Percentiles rank a stretch among this genome's conserved stretches.
phyloP scores from a whole-genome alignment of 495 filamentous ascomycete species.

The Podospora pseudopauciseta region DNA sequence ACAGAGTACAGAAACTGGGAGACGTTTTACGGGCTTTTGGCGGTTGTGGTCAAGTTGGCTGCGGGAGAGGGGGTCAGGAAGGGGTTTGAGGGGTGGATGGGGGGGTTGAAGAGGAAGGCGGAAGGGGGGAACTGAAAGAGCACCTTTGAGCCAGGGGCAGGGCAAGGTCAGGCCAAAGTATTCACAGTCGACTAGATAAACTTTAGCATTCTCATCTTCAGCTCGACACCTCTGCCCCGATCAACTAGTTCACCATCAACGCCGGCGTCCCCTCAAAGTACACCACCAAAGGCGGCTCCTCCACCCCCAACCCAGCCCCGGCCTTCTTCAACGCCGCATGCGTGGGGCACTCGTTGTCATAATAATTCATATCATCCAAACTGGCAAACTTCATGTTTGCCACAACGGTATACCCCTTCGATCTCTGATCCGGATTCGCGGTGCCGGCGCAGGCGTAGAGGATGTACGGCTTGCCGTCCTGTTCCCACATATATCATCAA shows the following conservation, averaged over 20 bases:
- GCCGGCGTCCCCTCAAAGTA: conserved; percentile 38
- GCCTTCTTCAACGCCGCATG: conserved; percentile 57
- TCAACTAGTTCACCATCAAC: background rate
- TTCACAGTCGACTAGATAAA: no score
- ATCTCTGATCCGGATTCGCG: conserved; percentile 51
- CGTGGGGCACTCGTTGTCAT: conserved; percentile 60
- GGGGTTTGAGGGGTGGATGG: conserved; percentile 34
- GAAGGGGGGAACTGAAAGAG: conserved; percentile 17
- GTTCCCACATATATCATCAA: background rate
- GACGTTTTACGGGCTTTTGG: conserved; percentile 40
- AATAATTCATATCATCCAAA: conserved; percentile 67
- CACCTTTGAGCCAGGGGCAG: no score
- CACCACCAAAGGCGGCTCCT: conserved; percentile 47
- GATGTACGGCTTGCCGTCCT: conserved; percentile 70
- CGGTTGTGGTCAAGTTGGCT: conserved; percentile 21
- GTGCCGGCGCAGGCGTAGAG: conserved; percentile 42
- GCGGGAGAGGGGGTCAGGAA: conserved; percentile 24
- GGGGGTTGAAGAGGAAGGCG: conserved; percentile 30
- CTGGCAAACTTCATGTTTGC: conserved; percentile 57
- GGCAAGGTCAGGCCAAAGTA: no score
- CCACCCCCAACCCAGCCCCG: conserved; percentile 33
- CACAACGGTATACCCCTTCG: conserved; percentile 61
- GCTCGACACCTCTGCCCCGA: no score
- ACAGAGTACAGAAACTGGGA: conserved; percentile 37
- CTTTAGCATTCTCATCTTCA: no score